Conservation (phyloP, 2,329 filamentous ascomycete species). For the Xylariaceae sp. region DNA sequence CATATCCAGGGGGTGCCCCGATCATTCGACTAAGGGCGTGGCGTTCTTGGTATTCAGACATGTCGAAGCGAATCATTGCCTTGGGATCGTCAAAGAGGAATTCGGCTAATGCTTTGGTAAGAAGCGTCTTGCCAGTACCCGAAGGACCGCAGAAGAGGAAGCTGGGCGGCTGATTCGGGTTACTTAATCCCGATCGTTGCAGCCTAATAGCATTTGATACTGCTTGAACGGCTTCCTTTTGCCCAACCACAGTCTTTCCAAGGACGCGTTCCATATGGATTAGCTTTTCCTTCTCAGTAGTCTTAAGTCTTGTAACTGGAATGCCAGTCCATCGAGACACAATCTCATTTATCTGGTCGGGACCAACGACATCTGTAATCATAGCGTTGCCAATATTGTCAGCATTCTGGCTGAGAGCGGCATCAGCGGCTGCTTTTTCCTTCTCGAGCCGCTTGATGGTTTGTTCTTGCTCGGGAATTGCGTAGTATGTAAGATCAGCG, state of each 20-base stretch:
- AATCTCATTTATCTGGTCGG: constrained; percentile 98
- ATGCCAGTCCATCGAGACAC: constrained; percentile 98
- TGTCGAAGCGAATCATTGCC: constrained; percentile 97
- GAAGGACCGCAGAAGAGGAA: constrained; percentile 99
- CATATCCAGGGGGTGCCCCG: constrained; percentile 92
- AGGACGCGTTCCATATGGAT: constrained; percentile 92
- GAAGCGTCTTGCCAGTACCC: constrained; percentile 93
- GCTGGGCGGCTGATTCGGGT: constrained; percentile 93
- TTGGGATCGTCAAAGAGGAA: constrained; percentile 97
- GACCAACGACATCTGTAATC: constrained; percentile 88
- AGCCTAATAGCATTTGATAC: constrained; percentile 95
- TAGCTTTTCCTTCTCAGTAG: constrained; percentile 97
- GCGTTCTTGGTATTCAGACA: constrained; percentile 98
- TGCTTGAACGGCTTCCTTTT: constrained; percentile 86
- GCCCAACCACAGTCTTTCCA: constrained; percentile 80
- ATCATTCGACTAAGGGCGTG: constrained; percentile 97
- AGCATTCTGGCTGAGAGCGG: constrained; percentile 52
- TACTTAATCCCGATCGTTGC: constrained; percentile 88
- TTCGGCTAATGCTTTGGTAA: constrained; percentile 94
- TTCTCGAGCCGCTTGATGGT: constrained; percentile 77
- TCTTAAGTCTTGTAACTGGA: constrained; percentile 88
- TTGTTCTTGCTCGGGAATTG: constrained; percentile 84
- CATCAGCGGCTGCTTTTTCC: constrained; percentile 75
- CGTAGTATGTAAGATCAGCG: constrained; percentile 94
- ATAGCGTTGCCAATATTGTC: constrained; percentile 61